These are phyloP conservation scores for Coemansia reversa DNA, from an alignment of 192 early-diverging fungal genomes.

Conservation along the genomic window DNA sequence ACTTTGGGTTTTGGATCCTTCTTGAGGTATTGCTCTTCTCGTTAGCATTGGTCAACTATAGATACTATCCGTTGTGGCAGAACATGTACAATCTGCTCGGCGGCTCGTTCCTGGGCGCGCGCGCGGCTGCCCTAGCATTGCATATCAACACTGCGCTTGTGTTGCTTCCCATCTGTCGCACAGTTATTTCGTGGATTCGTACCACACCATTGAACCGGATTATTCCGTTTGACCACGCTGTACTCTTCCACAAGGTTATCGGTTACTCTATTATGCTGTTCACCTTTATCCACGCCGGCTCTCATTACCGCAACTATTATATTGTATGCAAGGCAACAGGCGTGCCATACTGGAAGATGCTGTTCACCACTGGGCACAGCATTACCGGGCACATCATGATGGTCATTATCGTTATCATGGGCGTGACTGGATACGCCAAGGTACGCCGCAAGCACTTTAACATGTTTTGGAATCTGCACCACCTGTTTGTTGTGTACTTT, in stretches of 20 bases:
- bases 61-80: constrained; percentile 57
- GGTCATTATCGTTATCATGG: constrained; percentile 73
- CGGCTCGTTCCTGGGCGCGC: constrained; percentile 58
- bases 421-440: constrained; percentile 64
- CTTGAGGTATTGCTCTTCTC: constrained; percentile 60
- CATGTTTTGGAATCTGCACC: constrained; percentile 85
- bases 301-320: constrained; percentile 78
- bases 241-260: constrained; percentile 77
- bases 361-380: constrained; percentile 71
- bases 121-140: constrained; percentile 64
- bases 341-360: constrained; percentile 52
- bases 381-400: constrained; percentile 78
- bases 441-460: constrained; percentile 59
- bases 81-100: constrained; percentile 56
- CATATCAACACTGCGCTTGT: constrained; percentile 79
- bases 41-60: constrained; percentile 63
- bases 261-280: constrained; percentile 79
- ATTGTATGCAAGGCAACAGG: constrained; percentile 25
- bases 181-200: constrained; percentile 72
- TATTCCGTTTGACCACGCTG: constrained; percentile 82
- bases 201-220: constrained; percentile 72
- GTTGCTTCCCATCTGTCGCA: constrained; percentile 80
- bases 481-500: constrained; percentile 84
- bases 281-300: constrained; percentile 65
- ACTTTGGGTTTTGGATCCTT: constrained; percentile 63